Percentiles rank a stretch among this genome's conserved stretches.
Evolutionary conservation across 495 filamentous ascomycete genomes (phyloP).

Genomic region (Cercophora newfieldiana): DNA sequence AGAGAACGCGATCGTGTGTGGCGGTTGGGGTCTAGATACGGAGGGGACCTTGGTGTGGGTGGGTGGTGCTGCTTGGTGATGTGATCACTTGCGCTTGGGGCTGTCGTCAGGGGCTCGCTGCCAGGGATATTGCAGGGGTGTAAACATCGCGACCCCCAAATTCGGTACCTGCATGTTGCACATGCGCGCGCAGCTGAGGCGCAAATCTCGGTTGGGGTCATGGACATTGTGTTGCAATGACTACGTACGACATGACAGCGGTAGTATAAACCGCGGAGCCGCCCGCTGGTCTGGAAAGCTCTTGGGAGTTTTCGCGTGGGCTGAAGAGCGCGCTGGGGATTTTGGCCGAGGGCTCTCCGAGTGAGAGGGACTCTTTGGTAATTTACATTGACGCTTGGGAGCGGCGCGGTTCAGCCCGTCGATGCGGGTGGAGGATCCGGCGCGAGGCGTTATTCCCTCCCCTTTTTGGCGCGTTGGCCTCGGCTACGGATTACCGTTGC

Average conservation of each 20-base stretch:
- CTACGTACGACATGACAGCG: neutral
- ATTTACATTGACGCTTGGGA: neutral
- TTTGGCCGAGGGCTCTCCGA: neutral
- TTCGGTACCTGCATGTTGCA: neutral
- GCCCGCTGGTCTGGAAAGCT: neutral
- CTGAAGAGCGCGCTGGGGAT: neutral
- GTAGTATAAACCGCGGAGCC: neutral
- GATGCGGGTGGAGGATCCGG: neutral
- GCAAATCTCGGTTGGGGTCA: neutral
- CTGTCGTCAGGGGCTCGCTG: too few relatives aligned
- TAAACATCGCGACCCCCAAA: neutral
- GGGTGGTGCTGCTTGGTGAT: neutral
- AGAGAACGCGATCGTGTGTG: neutral
- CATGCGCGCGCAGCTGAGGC: neutral
- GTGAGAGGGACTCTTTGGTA: neutral
- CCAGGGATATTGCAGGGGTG: neutral
- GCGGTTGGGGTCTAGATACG: neutral
- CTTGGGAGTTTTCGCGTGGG: neutral
- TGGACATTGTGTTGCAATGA: too few relatives aligned
- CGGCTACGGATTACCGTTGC: too few relatives aligned
- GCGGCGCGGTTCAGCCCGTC: neutral
- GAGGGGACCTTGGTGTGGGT: neutral
- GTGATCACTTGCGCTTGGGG: neutral
- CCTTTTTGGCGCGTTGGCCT: too few relatives aligned
- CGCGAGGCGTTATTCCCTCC: too few relatives aligned